Base-by-base conservation (phyloP, 1,284 basidiomycete species). In the Bothia castanella region DNA sequence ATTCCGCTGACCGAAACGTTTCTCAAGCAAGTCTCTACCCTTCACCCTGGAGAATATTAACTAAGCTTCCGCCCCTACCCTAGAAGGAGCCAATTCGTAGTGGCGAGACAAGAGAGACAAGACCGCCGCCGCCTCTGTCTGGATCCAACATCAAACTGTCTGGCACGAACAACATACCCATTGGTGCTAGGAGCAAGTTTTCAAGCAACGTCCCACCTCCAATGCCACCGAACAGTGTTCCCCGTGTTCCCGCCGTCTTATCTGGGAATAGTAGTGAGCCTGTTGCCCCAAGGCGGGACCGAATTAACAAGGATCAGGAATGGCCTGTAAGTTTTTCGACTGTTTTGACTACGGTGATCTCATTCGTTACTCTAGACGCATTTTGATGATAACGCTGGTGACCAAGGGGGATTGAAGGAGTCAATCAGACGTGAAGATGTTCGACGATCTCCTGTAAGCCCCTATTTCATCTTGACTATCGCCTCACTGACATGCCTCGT, bases 81-180 rank as follows among this genome's bases (percentile, higher is more conserved):
- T 47, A 66, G 59, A 66, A 66, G 40, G 68, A 69, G 23, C 29
- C 46, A 19, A n/a, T 27, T n/a, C 62, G 56, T 32, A 41, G 20
- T 34, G 17, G 31, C 35, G 67, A 65, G 27, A 41, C 45, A n/a
- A 59, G 64, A 31, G 25, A 25, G 9, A 25, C 25, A 9, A 25
- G 25, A 25, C 25, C 25, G 4, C 25, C 25, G 5, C 42, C 48
- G 5, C 47, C 39, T 4, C 47, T 43, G 14, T 36, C 51, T 21
- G 64, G 53, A 31, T 53, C 56, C 14, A 64, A 51, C 12, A n/a
- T 65, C 23, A 69, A 67, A 23, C 25, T 69, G 11, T 68, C 69
- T 5, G 66, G 69, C 14, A 70, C 66, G 21, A 68, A 71, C 46
- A 70, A 58, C 29, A 58, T 51, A 47, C 66, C 66, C 16, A 66